Evolutionary conservation across 768 basidiomycete genomes (phyloP), one percentile per base, ranked within the genome.

Genomic region (Suillus hirtellus): DNA sequence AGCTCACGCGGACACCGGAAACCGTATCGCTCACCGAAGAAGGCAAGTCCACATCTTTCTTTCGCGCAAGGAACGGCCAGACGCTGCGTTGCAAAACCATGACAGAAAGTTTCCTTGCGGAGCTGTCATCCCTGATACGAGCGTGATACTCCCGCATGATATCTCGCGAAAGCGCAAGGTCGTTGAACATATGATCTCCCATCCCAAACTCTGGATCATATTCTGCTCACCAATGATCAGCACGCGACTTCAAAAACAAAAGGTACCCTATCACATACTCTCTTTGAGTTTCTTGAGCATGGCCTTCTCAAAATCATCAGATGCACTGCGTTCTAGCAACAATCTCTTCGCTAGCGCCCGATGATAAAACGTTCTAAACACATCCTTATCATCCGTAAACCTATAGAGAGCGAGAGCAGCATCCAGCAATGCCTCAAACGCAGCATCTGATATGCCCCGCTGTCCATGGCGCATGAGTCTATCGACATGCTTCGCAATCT

Each of bases 171-270:
- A 93, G 78, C 0, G 86, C 84, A 3, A 96, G 78, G 70, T 96
- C 95, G 64, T 88, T 95, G 79, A 98, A 96, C 96, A 99, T 96
- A 46, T 93, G 87, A 69, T 95, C 93, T 58, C 95, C 94, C 78
- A 90, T 91, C 9, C 90, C 92, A 70, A 99, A 99, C 64, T 96
- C 95, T 12, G 95, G 91, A 72, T 99, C 97, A 69, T 96, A 96
- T 60, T 90, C 96, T 96, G 70, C 53, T 61, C 31, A 31, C 31
- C 17, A 5, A 54, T 40, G 27, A 50, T 59, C 44, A 50, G 75
- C 79, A 52, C 19, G 34, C 35, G 27, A 34, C 67, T 61, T 50
- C 54, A 59, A 19, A 42, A 19, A 59, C 12, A 19, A n/a, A 21
- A 63, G n/a, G 4, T 9, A n/a, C n/a, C 24, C 2, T 31, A 43